Evolutionary conservation across 2,329 filamentous ascomycete genomes (phyloP), one percentile per base, ranked within the genome.

Genomic region (Ceratocystis smalleyi): DNA sequence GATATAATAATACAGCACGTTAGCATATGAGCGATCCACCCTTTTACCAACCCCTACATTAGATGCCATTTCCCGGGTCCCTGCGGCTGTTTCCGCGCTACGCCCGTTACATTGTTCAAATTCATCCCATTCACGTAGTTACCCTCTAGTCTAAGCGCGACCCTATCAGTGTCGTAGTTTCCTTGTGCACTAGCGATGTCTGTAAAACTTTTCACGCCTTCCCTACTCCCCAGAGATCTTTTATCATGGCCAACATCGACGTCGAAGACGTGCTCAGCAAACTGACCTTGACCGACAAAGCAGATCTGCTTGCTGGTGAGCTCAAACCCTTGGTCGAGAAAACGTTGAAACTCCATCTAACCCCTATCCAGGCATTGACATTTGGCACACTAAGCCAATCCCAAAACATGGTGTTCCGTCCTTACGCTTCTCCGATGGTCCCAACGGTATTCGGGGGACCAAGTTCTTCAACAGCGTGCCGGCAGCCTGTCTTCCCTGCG

Each of bases 361-460:
- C 30, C 24, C 17, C 10, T 85, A 83, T 0, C 79, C 83, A 67
- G 88, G 86, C 70, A 84, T 86, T 6, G 83, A 83, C 49, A 85
- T 66, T 30, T 66, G 65, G 84, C 62, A 85, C 70, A 84, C 81
- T 17, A 76, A 77, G 5, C 75, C 83, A 32, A 78, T 83, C 24
- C 73, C 75, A 40, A 76, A 78, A 15, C 81, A 83, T 68, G 79
- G 79, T 65, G 91, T 90, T 69, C 89, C 88, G 0, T 80, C 82
- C 59, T 76, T 92, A 40, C 94, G 88, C 73, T 76, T 94, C 32
- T 88, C 94, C 70, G 89, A 95, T 70, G 88, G 88, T 0, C 89
- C 90, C 0, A 76, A 91, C 2, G 89, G 89, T 1, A 76, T 95
- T 30, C 81, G 89, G 17, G 90, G 83, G 71, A 82, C 85, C 69